A percentile compares a stretch with the other conserved stretches of the same genome.
phyloP scores from a whole-genome alignment of 2,329 filamentous ascomycete species.

The Venturia pyrina region DNA sequence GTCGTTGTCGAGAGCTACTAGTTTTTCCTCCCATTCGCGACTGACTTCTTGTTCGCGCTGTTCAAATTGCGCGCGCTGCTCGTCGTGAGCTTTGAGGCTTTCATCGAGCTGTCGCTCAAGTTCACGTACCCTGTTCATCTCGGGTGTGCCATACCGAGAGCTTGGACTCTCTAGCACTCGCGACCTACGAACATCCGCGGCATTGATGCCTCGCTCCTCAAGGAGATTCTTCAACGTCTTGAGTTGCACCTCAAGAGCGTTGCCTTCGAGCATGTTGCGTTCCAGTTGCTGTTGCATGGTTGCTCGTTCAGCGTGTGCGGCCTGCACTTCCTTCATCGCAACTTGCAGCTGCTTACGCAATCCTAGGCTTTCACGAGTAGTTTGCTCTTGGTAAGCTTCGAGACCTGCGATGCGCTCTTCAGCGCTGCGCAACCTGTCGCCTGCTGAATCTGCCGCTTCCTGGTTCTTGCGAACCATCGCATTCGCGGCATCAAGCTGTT shows the following conservation, averaged over 20 bases:
- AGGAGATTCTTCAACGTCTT: constrained; percentile 89
- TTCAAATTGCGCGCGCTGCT: constrained; percentile 69
- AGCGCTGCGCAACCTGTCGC: constrained; percentile 80
- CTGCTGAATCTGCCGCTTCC: constrained; percentile 72
- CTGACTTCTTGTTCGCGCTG: constrained; percentile 79
- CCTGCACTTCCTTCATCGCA: constrained; percentile 71
- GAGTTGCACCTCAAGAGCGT: constrained; percentile 84
- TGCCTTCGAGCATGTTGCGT: constrained; percentile 84
- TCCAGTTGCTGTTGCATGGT: constrained; percentile 77
- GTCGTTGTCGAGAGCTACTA: constrained; percentile 89
- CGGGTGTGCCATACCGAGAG: constrained; percentile 65
- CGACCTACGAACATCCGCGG: constrained; percentile 60
- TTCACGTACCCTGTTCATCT: constrained; percentile 68
- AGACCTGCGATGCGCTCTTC: constrained; percentile 95
- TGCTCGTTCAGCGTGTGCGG: constrained; percentile 67
- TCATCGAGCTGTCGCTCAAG: constrained; percentile 79
- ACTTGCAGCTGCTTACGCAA: constrained; percentile 85
- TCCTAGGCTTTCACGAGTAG: constrained; percentile 81
- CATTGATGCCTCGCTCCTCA: constrained; percentile 76
- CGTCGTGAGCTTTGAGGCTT: constrained; percentile 71
- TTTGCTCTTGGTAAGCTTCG: constrained; percentile 94
- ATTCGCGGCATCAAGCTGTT: constrained; percentile 70
- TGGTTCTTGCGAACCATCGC: constrained; percentile 79
- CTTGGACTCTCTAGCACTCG: constrained; percentile 64
- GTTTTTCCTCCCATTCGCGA: constrained; percentile 79